A percentile compares a stretch with the other conserved stretches of the same genome.
phyloP scores from a whole-genome alignment of 176 grass and related monocot genomes.

The Zizania latifolia region DNA sequence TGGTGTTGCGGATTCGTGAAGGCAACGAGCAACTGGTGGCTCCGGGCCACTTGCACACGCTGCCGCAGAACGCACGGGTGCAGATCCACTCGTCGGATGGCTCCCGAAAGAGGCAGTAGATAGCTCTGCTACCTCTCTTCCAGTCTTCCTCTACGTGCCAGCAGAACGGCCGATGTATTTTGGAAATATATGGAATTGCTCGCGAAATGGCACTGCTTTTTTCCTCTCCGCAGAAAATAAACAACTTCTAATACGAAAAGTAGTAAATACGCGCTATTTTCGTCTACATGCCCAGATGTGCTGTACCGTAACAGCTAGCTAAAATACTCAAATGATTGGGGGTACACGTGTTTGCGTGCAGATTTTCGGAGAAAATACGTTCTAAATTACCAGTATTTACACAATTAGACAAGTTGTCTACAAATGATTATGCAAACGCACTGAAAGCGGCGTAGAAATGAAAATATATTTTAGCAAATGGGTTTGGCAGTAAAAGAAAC shows the following conservation, averaged over 20 bases:
- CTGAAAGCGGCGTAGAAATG: background rate
- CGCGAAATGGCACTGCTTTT: background rate
- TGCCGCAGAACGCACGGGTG: background rate
- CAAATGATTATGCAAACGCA: background rate
- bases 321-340: background rate
- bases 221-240: too few species aligned
- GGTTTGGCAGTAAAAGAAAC: background rate
- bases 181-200: too few species aligned
- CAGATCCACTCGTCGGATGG: background rate
- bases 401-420: too few species aligned
- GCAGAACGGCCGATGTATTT: background rate
- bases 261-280: too few species aligned
- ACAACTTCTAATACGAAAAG: too few species aligned
- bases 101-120: background rate
- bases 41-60: conserved; percentile 2
- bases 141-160: background rate
- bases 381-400: too few species aligned
- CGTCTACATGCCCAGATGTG: background rate
- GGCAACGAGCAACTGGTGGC: background rate
- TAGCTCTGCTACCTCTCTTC: background rate
- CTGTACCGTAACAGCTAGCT: background rate
- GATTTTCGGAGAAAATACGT: background rate
- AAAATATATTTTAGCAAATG: background rate
- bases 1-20: background rate
- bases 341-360: background rate